These are phyloP conservation scores for Pseudogymnoascus sp. DNA, from an alignment of 2,329 filamentous ascomycete species.

Conservation along the genomic window DNA sequence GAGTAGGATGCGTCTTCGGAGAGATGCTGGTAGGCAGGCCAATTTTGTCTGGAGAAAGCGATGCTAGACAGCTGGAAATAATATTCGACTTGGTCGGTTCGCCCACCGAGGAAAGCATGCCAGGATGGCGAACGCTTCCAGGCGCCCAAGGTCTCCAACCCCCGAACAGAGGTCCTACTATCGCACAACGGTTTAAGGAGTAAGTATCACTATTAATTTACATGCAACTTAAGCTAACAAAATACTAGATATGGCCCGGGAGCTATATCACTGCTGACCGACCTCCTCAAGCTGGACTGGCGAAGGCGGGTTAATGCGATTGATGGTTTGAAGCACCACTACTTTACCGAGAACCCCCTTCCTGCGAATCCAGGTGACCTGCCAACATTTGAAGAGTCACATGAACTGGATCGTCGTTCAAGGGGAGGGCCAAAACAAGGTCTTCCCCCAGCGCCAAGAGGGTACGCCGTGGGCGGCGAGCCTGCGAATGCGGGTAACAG, in stretches of 20 bases:
- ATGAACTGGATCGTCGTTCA: constrained; percentile 90
- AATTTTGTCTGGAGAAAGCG: constrained; percentile 82
- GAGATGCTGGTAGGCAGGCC: constrained; percentile 95
- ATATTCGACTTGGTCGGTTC: constrained; percentile 91
- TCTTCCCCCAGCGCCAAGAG: constrained; percentile 82
- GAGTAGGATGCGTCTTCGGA: constrained; percentile 96
- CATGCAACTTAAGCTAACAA: constrained; percentile 43
- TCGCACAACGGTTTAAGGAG: constrained; percentile 61
- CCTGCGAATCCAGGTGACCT: constrained; percentile 79
- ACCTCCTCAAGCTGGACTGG: constrained; percentile 86
- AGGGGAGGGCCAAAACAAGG: constrained; percentile 79
- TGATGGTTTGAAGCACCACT: constrained; percentile 85
- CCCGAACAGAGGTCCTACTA: constrained; percentile 52
- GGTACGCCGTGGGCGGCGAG: constrained; percentile 75
- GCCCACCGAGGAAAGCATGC: constrained; percentile 86
- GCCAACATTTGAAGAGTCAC: constrained; percentile 87
- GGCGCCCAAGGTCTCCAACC: constrained; percentile 69
- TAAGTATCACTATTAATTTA: not conserved
- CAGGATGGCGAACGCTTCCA: constrained; percentile 75
- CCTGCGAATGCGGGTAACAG: constrained; percentile 23
- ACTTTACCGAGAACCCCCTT: constrained; percentile 72
- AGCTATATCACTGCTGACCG: constrained; percentile 70
- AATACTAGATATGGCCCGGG: constrained; percentile 50
- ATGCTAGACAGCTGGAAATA: constrained; percentile 80
- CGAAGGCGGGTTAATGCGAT: constrained; percentile 81